Percentiles rank a stretch among this genome's conserved stretches.
Evolutionary conservation across 2,329 filamentous ascomycete species (phyloP).

Genomic region (Hymenoscyphus fraxineus): DNA sequence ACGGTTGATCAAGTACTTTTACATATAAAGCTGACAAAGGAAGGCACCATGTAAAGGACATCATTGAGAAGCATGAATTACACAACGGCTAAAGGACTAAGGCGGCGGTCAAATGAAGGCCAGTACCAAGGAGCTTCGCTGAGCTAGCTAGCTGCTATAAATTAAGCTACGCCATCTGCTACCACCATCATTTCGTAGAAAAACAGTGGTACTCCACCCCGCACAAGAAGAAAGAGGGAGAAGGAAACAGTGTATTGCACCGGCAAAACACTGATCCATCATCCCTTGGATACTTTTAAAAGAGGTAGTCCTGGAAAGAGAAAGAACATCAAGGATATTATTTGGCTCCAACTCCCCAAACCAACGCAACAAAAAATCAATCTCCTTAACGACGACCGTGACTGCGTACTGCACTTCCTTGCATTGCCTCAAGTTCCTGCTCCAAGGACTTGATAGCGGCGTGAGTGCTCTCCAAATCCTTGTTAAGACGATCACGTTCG

Average conservation of each 20-base stretch:
- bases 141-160: slow-evolving; percentile 12
- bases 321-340: slow-evolving; percentile 9
- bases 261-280: slow-evolving; percentile 3
- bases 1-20: no score
- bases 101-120: slow-evolving; percentile 17
- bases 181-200: slow-evolving; percentile 3
- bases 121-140: slow-evolving; percentile 12
- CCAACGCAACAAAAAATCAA: background rate
- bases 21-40: no score
- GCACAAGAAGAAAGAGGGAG: slow-evolving; percentile 28
- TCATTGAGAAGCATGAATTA: slow-evolving; percentile 34
- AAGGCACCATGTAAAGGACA: background rate
- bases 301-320: slow-evolving; percentile 7
- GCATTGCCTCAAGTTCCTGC: slow-evolving; percentile 87
- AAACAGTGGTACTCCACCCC: slow-evolving; percentile 5
- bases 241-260: slow-evolving; percentile 27
- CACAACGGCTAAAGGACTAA: slow-evolving; percentile 35
- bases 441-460: slow-evolving; percentile 90
- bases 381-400: slow-evolving; percentile 76
- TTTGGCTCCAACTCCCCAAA: background rate
- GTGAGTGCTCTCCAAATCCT: slow-evolving; percentile 97
- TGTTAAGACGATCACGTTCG: slow-evolving; percentile 98
- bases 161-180: slow-evolving; percentile 28
- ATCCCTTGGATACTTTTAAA: slow-evolving; percentile 8
- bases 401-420: slow-evolving; percentile 84